These are phyloP conservation scores for Globisporangium sylvaticum DNA, from an alignment of 352 stramenopile species.

Conservation along the genomic window DNA sequence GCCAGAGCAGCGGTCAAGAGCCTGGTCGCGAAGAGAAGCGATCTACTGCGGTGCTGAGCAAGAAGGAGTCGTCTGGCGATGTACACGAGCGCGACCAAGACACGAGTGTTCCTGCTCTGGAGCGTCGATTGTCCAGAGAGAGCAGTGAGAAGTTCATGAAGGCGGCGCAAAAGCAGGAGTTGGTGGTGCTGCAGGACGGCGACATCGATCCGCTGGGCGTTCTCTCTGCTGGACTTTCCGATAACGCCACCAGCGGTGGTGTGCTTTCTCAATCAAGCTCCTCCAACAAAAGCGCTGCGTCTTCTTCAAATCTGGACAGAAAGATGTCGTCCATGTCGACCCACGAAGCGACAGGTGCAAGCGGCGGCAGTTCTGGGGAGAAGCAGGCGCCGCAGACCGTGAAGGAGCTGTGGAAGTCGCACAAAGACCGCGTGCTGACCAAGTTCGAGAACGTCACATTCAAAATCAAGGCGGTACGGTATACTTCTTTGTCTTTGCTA, in stretches of 20 bases:
- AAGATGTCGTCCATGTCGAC: conserved; percentile 3
- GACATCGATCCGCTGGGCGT: conserved; percentile 69
- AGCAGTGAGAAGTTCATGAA: background rate
- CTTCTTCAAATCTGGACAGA: conserved; percentile 1
- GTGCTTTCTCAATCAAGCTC: background rate
- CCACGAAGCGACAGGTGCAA: background rate
- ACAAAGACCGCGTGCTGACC: conserved; percentile 63
- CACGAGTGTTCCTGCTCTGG: background rate
- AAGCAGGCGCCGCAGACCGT: conserved; percentile 26
- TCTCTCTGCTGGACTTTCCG: conserved; percentile 31
- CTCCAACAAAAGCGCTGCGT: background rate
- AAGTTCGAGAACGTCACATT: conserved; percentile 67
- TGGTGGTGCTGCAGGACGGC: conserved; percentile 61
- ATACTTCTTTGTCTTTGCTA: background rate
- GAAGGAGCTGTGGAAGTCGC: conserved; percentile 58
- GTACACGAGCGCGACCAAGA: background rate
- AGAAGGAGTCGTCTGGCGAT: background rate
- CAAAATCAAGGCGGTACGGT: conserved; percentile 69
- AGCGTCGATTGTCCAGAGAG: background rate
- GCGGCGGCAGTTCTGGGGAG: background rate
- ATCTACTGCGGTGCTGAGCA: background rate
- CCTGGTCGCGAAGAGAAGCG: conserved; percentile 5
- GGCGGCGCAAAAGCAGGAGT: conserved; percentile 22
- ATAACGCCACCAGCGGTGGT: background rate
- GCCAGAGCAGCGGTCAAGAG: background rate